phyloP scores from a whole-genome alignment of 108 stramenopile species.

The Hondaea fermentalgiana region DNA sequence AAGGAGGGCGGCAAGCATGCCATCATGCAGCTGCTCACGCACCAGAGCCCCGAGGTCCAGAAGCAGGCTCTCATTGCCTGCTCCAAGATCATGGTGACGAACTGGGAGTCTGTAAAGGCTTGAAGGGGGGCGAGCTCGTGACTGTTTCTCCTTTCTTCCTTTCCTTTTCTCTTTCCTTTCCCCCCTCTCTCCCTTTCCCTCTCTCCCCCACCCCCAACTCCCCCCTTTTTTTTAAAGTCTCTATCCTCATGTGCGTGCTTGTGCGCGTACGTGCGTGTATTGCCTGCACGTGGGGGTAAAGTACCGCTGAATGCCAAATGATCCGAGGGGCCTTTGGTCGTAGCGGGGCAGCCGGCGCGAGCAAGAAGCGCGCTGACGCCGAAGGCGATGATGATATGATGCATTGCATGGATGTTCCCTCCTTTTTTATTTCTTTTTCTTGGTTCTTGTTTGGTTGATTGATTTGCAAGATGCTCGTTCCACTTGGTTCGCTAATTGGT shows the following conservation, averaged over 20 bases:
- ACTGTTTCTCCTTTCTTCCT: background rate
- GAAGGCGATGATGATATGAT: no score
- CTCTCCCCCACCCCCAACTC: background rate
- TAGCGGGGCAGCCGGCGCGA: no score
- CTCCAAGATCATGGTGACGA: constrained; percentile 83
- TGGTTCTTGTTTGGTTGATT: no score
- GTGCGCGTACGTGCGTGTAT: background rate
- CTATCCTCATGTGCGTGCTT: background rate
- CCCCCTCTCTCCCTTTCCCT: background rate
- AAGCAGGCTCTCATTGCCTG: constrained; percentile 86
- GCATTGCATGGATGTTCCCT: no score
- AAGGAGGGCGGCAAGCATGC: constrained; percentile 82
- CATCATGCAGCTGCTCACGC: constrained; percentile 83
- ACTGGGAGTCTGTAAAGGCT: constrained; percentile 6
- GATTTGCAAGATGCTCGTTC: no score
- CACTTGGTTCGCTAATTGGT: no score
- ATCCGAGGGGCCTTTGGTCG: no score
- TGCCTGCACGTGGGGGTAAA: background rate
- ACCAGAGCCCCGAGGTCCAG: constrained; percentile 78
- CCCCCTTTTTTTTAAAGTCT: background rate
- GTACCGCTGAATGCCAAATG: no score
- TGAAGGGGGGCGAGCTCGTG: background rate
- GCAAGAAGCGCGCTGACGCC: no score
- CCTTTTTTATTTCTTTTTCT: no score
- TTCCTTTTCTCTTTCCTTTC: background rate